Percentiles rank a stretch among this genome's conserved stretches.
phyloP scores from a whole-genome alignment of 2,329 filamentous ascomycete genomes.

The Aureobasidium sp. region DNA sequence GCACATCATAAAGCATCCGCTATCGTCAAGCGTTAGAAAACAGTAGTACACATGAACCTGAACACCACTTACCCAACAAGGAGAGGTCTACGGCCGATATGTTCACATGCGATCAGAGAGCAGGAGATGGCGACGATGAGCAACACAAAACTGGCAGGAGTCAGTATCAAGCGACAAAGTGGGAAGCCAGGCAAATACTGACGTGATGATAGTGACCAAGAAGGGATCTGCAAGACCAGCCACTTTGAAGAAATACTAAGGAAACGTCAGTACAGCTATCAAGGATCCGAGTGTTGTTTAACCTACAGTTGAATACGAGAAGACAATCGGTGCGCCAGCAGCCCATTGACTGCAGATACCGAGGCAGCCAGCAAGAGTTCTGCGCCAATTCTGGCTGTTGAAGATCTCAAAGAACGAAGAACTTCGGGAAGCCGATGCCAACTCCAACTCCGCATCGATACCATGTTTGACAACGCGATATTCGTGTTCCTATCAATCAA shows the following conservation, averaged over 20 bases:
- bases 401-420: conserved; percentile 20
- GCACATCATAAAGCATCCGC: conserved; percentile 19
- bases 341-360: conserved; percentile 21
- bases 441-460: conserved; percentile 18
- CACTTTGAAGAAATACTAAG: conserved; percentile 21
- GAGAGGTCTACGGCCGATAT: conserved; percentile 19
- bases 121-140: conserved; percentile 29
- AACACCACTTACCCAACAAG: conserved; percentile 14
- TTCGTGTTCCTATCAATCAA: conserved; percentile 14
- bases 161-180: background rate
- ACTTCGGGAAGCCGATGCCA: conserved; percentile 8
- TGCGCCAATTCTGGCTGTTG: conserved; percentile 19
- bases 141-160: conserved; percentile 19
- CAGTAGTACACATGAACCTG: too few species aligned
- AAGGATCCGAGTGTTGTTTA: background rate
- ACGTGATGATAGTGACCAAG: conserved; percentile 27
- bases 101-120: conserved; percentile 19
- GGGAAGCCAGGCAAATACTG: conserved; percentile 21
- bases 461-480: conserved; percentile 20
- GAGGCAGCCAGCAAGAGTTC: conserved; percentile 19
- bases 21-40: too few species aligned
- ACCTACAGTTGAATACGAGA: conserved; percentile 20
- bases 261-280: background rate
- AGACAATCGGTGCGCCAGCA: conserved; percentile 20
- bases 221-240: conserved; percentile 20